These are phyloP conservation scores for Lipomyces lipofer DNA, from an alignment of 805 yeast genomes.

Conservation along the genomic window DNA sequence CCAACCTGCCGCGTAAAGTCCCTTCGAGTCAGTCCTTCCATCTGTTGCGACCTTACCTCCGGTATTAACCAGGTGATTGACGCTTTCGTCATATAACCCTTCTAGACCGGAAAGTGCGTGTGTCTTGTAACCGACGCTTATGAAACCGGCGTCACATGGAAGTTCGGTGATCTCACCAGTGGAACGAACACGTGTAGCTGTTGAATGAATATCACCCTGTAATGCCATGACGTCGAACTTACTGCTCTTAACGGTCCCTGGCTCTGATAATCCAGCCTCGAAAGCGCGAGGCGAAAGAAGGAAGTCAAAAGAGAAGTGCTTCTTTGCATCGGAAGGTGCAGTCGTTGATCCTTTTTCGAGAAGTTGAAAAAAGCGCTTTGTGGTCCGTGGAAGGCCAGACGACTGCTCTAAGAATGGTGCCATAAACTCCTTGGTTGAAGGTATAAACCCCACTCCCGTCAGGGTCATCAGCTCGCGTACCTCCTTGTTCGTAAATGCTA, in stretches of 20 bases:
- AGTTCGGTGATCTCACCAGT: slow-evolving; percentile 40
- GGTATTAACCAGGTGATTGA: slow-evolving; percentile 36
- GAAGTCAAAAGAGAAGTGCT: slow-evolving; percentile 70
- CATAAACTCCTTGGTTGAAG: slow-evolving; percentile 46
- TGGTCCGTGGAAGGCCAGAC: slow-evolving; percentile 50
- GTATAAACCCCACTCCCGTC: slow-evolving; percentile 51
- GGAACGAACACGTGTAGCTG: slow-evolving; percentile 43
- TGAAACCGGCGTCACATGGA: slow-evolving; percentile 65
- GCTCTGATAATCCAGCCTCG: slow-evolving; percentile 34
- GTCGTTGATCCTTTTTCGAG: slow-evolving; percentile 53
- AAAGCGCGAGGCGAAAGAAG: slow-evolving; percentile 63
- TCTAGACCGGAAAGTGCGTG: slow-evolving; percentile 59
- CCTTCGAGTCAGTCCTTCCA: slow-evolving; percentile 37
- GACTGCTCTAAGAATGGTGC: slow-evolving; percentile 36
- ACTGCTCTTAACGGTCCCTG: background rate
- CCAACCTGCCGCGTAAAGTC: slow-evolving; percentile 89
- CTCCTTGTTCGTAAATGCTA: slow-evolving; percentile 84
- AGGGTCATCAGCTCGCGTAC: slow-evolving; percentile 78
- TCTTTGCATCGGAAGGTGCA: slow-evolving; percentile 25
- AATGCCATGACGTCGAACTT: slow-evolving; percentile 43
- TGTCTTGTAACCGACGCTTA: slow-evolving; percentile 83
- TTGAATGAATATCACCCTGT: slow-evolving; percentile 48
- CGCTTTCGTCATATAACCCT: slow-evolving; percentile 49
- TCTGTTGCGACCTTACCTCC: slow-evolving; percentile 10
- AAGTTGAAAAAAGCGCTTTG: slow-evolving; percentile 65